These are phyloP conservation scores for Odonthalia washingtoniensis DNA, from an alignment of 31 red algal genomes.

Conservation along the genomic window DNA sequence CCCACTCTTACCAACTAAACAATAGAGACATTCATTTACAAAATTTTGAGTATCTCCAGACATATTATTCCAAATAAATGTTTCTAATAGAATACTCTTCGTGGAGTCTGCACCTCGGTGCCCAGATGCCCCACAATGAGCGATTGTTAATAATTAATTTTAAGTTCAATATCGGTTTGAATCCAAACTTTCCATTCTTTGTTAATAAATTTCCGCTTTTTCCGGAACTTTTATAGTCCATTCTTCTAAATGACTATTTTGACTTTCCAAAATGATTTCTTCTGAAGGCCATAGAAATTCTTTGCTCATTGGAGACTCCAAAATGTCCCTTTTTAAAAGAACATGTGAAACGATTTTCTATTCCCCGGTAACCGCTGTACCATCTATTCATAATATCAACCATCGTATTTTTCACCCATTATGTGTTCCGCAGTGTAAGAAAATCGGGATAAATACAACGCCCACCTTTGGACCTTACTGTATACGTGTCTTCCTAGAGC, in stretches of 20 bases:
- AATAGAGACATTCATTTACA: constrained; percentile 28
- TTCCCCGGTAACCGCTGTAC: not conserved
- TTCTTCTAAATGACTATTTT: not conserved
- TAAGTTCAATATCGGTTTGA: not conserved
- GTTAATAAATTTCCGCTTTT: not conserved
- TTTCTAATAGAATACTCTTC: not conserved
- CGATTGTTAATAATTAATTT: constrained; percentile 33
- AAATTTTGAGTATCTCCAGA: constrained; percentile 4
- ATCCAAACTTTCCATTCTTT: not conserved
- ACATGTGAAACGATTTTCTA: not conserved
- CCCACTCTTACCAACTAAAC: constrained; percentile 11
- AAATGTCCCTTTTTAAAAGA: constrained; percentile 35
- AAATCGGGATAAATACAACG: not conserved
- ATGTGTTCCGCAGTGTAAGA: not conserved
- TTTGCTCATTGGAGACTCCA: constrained; percentile 21
- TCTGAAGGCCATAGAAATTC: constrained; percentile 15
- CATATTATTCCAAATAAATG: constrained; percentile 11
- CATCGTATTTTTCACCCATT: not conserved
- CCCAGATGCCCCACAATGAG: constrained; percentile 37
- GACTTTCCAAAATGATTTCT: not conserved
- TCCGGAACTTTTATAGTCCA: not conserved
- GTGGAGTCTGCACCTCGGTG: constrained; percentile 40
- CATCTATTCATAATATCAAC: not conserved
- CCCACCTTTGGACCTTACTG: not conserved
- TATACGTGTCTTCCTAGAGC: not conserved